phyloP scores from a whole-genome alignment of 2,329 filamentous ascomycete genomes.

The Aspergillus quadrilineatus region DNA sequence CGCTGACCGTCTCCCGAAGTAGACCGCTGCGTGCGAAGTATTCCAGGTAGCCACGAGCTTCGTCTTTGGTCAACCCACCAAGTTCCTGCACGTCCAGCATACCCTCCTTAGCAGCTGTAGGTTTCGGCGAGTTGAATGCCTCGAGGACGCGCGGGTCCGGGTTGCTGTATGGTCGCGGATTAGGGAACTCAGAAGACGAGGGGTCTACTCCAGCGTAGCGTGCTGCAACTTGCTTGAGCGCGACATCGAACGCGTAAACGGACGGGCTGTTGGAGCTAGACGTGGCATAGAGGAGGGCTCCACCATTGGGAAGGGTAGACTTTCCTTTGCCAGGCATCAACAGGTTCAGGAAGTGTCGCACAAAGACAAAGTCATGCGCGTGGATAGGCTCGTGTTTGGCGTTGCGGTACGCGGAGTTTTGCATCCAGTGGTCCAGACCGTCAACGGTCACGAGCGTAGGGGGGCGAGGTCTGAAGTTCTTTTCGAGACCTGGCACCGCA shows the following conservation, averaged over 20 bases:
- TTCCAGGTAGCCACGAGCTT: constrained; percentile 80
- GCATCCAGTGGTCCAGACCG: constrained; percentile 78
- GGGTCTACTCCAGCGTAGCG: constrained; percentile 39
- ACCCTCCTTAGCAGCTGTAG: constrained; percentile 26
- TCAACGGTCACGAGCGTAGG: constrained; percentile 76
- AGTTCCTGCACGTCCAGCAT: constrained; percentile 55
- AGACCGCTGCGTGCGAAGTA: constrained; percentile 90
- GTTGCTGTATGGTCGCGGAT: constrained; percentile 53
- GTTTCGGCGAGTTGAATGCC: constrained; percentile 34
- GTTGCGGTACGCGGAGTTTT: constrained; percentile 70
- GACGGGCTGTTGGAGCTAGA: constrained; percentile 68
- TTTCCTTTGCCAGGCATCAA: constrained; percentile 49
- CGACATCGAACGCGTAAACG: constrained; percentile 66
- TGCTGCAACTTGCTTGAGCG: constrained; percentile 54
- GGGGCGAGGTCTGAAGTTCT: constrained; percentile 50
- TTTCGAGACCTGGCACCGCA: constrained; percentile 44
- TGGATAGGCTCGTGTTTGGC: constrained; percentile 73
- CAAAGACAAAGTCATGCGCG: constrained; percentile 75
- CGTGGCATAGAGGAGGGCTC: constrained; percentile 72
- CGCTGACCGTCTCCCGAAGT: constrained; percentile 67
- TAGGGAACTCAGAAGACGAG: constrained; percentile 43
- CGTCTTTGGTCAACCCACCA: constrained; percentile 67
- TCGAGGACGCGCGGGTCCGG: constrained; percentile 55
- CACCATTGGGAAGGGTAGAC: constrained; percentile 65
- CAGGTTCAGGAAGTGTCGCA: constrained; percentile 72